Percentiles rank a stretch among this genome's conserved stretches.
phyloP scores from a whole-genome alignment of 108 stramenopile species.

The Conticribra weissflogii region DNA sequence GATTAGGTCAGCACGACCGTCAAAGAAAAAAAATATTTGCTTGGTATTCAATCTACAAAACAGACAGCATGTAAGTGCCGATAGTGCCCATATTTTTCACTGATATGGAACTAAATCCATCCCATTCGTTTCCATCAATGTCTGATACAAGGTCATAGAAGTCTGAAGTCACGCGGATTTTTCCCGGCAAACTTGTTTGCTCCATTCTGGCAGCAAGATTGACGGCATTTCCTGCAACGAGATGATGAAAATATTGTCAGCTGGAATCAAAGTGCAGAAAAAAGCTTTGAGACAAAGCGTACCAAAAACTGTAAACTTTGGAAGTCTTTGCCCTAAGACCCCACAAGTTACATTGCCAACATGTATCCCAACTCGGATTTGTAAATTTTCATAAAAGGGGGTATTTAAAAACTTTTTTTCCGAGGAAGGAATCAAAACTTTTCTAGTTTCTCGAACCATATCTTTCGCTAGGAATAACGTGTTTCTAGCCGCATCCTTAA shows the following conservation, averaged over 20 bases:
- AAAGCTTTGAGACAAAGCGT: background rate
- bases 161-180: constrained; percentile 32
- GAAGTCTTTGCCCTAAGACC: constrained; percentile 22
- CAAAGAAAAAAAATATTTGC: too few species aligned
- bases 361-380: constrained; percentile 35
- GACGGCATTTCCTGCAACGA: constrained; percentile 12
- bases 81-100: constrained; percentile 44
- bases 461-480: constrained; percentile 28
- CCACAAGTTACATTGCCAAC: constrained; percentile 26
- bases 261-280: background rate
- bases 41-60: too few species aligned
- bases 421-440: constrained; percentile 8
- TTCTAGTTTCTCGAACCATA: constrained; percentile 17
- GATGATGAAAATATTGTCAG: background rate
- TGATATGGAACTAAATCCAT: constrained; percentile 12
- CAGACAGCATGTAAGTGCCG: constrained; percentile 27
- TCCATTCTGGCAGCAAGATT: constrained; percentile 52
- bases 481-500: constrained; percentile 16
- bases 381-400: constrained; percentile 2
- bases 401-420: too few species aligned
- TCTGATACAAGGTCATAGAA: constrained; percentile 30
- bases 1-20: too few species aligned
- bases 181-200: constrained; percentile 26
- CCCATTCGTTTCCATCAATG: constrained; percentile 18
- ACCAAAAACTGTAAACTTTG: constrained; percentile 33